Conservation (phyloP, 1,284 basidiomycete genomes). For the Ustanciosporium gigantosporum region DNA sequence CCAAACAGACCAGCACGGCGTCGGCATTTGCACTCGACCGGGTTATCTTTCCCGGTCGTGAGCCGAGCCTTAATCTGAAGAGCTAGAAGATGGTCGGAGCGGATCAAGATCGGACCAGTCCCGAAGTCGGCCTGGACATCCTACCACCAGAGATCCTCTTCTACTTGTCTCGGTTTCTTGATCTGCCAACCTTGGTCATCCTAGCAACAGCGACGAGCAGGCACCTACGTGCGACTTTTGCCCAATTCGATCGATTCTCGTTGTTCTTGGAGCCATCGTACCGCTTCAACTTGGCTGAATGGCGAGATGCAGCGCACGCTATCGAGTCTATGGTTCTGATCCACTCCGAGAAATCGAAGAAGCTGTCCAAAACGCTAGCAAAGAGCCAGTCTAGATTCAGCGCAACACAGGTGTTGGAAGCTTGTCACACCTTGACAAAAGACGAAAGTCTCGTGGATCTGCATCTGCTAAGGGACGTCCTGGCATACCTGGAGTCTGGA, state of each 20-base stretch:
- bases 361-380: too few species aligned
- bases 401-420: too few species aligned
- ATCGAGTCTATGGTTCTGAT: neutral
- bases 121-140: too few species aligned
- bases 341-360: too few species aligned
- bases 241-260: slow-evolving; percentile 22
- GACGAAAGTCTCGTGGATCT: slow-evolving; percentile 31
- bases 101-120: too few species aligned
- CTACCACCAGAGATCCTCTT: slow-evolving; percentile 22
- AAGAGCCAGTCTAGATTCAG: too few species aligned
- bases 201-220: slow-evolving; percentile 14
- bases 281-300: slow-evolving; percentile 22
- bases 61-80: too few species aligned
- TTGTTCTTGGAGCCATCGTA: slow-evolving; percentile 21
- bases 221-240: slow-evolving; percentile 3
- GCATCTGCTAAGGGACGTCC: slow-evolving; percentile 14
- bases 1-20: too few species aligned
- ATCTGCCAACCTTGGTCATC: slow-evolving; percentile 9
- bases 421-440: slow-evolving; percentile 2
- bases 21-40: too few species aligned
- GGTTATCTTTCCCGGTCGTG: too few species aligned
- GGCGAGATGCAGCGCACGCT: slow-evolving; percentile 18
- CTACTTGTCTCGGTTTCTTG: slow-evolving; percentile 20
- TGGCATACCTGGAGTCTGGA: slow-evolving; percentile 3
- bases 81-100: too few species aligned